Evolutionary conservation across 2,329 filamentous ascomycete genomes (phyloP), one percentile per base, ranked within the genome.

Genomic region (Venturia aucupariae): DNA sequence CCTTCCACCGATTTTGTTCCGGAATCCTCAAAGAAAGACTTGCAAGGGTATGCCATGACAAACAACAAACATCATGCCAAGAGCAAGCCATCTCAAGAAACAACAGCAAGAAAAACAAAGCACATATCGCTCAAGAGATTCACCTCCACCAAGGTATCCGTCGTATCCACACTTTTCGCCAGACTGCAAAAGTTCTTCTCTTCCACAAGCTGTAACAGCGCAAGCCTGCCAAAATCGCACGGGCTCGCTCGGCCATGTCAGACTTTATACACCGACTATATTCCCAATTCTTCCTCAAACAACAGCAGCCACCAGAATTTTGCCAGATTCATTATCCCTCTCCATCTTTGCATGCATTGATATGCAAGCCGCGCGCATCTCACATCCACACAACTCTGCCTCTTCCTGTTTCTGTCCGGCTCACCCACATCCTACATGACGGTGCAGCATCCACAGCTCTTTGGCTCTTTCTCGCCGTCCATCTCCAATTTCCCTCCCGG

Each of bases 381-480:
- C 15, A 35, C 51, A 57, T 57, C 27, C 51, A 35, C 30, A 57
- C 51, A 35, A 6, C 15, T 57, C 27, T 51, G 7, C 22, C 55
- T 60, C 61, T 63, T 32, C 11, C 41, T n/a, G n/a, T 55, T 32
- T 38, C 17, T 32, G 4, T 11, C 17, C 8, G 13, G 11, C 15
- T 35, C n/a, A 48, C 39, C 15, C 51, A 22, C 51, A 35, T 51
- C 86, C 86, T 86, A 94, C 92, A 96, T 96, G 74, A 96, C 84
- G 75, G 90, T 83, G 78, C 92, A 96, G 78, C 85, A 81, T 79
- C 92, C 96, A 83, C 92, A 96, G 69, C 91, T 77, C 70, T 84
- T 80, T 73, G 88, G 85, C 71, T 82, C 78, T 70, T 86, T 83
- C 67, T 84, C 83, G 66, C 87, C 86, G 69, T 88, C 86, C 71